These are phyloP conservation scores for Lycium ferocissimum DNA, from an alignment of 257 asterid genomes.

Conservation along the genomic window DNA sequence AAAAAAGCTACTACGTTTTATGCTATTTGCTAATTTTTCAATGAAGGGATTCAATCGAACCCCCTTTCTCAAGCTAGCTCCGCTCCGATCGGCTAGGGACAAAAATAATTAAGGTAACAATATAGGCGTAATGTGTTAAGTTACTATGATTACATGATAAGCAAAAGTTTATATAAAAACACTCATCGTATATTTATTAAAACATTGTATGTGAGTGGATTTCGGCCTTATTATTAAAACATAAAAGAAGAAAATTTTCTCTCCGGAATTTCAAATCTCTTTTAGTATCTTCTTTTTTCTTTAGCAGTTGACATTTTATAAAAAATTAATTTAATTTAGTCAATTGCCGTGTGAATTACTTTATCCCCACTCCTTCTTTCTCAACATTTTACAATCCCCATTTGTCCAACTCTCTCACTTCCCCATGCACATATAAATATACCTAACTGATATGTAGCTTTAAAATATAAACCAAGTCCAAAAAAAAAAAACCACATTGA, in stretches of 20 bases:
- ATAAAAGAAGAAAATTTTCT: not conserved
- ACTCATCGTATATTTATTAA: not conserved
- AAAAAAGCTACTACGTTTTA: too few species aligned
- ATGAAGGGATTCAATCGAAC: too few species aligned
- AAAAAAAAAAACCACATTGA: not conserved
- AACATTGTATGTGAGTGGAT: not conserved
- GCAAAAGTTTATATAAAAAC: not conserved
- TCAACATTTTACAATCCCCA: constrained; percentile 26
- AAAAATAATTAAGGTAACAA: too few species aligned
- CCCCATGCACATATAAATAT: constrained; percentile 35
- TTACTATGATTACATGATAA: not conserved
- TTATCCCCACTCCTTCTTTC: constrained; percentile 20
- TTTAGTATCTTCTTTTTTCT: not conserved
- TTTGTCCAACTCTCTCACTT: constrained; percentile 26
- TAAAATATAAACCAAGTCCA: constrained; percentile 8
- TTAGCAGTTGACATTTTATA: constrained; percentile 26
- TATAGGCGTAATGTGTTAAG: too few species aligned
- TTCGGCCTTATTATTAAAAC: not conserved
- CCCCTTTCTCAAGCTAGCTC: too few species aligned
- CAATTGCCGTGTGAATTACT: constrained; percentile 34
- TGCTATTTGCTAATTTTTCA: too few species aligned
- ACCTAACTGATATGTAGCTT: not conserved
- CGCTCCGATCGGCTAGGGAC: too few species aligned
- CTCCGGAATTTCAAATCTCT: not conserved
- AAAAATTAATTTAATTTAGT: not conserved